phyloP scores from a whole-genome alignment of 306 rosid genomes.

The Hippophae tibetana region DNA sequence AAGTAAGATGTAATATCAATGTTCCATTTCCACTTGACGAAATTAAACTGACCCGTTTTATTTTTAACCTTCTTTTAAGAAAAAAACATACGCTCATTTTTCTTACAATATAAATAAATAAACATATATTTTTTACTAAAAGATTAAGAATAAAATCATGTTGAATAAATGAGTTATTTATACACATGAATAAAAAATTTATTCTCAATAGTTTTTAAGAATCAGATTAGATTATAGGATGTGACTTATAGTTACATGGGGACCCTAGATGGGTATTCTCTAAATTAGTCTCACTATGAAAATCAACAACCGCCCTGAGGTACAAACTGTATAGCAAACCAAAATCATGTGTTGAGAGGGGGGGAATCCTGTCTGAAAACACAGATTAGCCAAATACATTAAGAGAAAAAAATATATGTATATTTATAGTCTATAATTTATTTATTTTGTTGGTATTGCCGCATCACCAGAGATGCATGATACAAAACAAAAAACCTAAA shows the following conservation, averaged over 20 bases:
- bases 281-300: slow-evolving; percentile 65
- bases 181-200: too few relatives aligned
- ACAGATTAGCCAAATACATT: slow-evolving; percentile 49
- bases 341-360: slow-evolving; percentile 26
- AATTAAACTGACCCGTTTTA: too few relatives aligned
- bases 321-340: slow-evolving; percentile 61
- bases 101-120: too few relatives aligned
- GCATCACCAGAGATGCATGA: slow-evolving; percentile 87
- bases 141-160: too few relatives aligned
- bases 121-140: too few relatives aligned
- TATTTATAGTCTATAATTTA: neutral
- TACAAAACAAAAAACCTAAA: slow-evolving; percentile 57
- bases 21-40: too few relatives aligned
- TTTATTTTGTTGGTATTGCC: slow-evolving; percentile 25
- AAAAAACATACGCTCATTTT: too few relatives aligned
- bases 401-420: slow-evolving; percentile 21
- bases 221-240: neutral
- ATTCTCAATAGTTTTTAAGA: too few relatives aligned
- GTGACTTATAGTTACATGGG: slow-evolving; percentile 49
- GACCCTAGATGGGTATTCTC: slow-evolving; percentile 66
- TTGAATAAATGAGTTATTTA: too few relatives aligned
- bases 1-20: too few relatives aligned
- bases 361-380: slow-evolving; percentile 39
- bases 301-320: slow-evolving; percentile 42
- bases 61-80: too few relatives aligned